Percentiles rank a stretch among this genome's conserved stretches.
These are phyloP conservation scores for Apiotrichum siamense DNA, from an alignment of 1,284 basidiomycete species.

Conservation along the genomic window DNA sequence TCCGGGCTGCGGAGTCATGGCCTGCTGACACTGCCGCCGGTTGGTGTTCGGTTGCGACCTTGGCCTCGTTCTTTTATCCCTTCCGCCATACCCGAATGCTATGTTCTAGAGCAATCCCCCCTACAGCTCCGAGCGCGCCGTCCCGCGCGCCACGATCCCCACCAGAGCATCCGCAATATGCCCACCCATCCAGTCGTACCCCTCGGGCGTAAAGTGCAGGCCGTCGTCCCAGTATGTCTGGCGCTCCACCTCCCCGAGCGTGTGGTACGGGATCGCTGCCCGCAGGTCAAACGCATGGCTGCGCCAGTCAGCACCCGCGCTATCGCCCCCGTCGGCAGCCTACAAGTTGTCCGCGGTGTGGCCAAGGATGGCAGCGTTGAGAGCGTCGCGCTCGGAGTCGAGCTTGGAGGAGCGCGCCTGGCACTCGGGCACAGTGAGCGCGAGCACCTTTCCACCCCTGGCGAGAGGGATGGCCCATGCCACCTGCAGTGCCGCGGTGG, in stretches of 20 bases:
- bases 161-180: constrained; percentile 6
- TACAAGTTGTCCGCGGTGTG: not conserved
- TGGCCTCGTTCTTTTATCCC: too few species aligned
- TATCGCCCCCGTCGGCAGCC: not conserved
- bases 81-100: too few species aligned
- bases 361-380: not conserved
- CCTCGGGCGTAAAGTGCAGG: constrained; percentile 2
- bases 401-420: not conserved
- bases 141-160: too few species aligned
- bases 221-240: constrained; percentile 6
- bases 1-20: too few species aligned
- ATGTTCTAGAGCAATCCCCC: too few species aligned
- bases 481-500: not conserved
- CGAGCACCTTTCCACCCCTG: not conserved
- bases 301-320: not conserved
- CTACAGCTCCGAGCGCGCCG: too few species aligned
- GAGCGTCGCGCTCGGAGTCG: not conserved
- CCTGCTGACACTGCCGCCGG: too few species aligned
- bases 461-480: not conserved
- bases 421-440: constrained; percentile 7
- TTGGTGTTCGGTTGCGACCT: too few species aligned
- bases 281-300: constrained; percentile 6
- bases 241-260: not conserved
- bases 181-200: constrained; percentile 7
- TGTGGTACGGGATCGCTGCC: constrained; percentile 1